Conservation (phyloP, 2,329 filamentous ascomycete species). For the Pseudogymnoascus sp. region DNA sequence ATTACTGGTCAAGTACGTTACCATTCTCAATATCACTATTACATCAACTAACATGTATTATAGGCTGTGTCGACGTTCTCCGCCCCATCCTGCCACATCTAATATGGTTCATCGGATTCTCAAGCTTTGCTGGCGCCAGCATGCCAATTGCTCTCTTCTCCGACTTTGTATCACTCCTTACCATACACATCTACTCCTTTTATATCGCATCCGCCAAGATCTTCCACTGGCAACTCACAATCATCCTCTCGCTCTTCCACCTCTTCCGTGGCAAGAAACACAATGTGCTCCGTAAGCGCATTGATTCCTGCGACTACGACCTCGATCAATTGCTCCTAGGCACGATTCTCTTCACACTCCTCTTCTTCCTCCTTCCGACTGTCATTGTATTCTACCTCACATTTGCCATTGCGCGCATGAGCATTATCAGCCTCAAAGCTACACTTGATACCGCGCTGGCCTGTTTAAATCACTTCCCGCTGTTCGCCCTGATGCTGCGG, state of each 20-base stretch:
- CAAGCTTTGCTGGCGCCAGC: slow-evolving; percentile 89
- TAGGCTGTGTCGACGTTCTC: slow-evolving; percentile 68
- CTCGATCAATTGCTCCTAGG: slow-evolving; percentile 92
- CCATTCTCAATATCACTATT: neutral
- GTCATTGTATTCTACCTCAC: slow-evolving; percentile 96
- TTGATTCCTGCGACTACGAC: slow-evolving; percentile 98
- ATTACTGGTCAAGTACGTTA: slow-evolving; percentile 80
- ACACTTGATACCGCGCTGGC: slow-evolving; percentile 85
- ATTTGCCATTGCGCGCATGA: slow-evolving; percentile 89
- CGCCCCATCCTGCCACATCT: slow-evolving; percentile 76
- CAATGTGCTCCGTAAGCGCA: slow-evolving; percentile 92
- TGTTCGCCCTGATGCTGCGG: slow-evolving; percentile 93
- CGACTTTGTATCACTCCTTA: slow-evolving; percentile 83
- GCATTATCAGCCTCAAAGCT: slow-evolving; percentile 89
- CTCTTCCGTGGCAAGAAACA: slow-evolving; percentile 97
- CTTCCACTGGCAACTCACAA: slow-evolving; percentile 97
- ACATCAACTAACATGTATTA: neutral
- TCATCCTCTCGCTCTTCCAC: slow-evolving; percentile 95
- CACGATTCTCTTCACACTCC: slow-evolving; percentile 89
- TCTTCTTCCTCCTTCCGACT: slow-evolving; percentile 91
- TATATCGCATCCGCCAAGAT: slow-evolving; percentile 95
- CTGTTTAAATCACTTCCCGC: slow-evolving; percentile 92
- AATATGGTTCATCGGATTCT: slow-evolving; percentile 89
- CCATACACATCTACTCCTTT: slow-evolving; percentile 95
- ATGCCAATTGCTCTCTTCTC: slow-evolving; percentile 96